phyloP scores from a whole-genome alignment of 805 yeast species.

The Scheffersomyces ergatensis region DNA sequence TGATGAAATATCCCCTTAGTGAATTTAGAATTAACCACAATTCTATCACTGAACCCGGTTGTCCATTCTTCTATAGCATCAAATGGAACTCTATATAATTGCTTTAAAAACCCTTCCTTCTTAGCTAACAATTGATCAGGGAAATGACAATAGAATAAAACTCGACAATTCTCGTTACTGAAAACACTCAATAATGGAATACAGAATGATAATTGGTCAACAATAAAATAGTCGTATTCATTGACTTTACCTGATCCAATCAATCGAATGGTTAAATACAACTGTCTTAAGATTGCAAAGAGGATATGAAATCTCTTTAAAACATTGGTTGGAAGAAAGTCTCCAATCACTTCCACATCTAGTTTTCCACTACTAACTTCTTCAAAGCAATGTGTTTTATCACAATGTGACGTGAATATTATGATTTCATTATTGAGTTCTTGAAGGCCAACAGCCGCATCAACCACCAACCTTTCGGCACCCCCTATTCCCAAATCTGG shows the following conservation, averaged over 20 bases:
- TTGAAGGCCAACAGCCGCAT: conserved; percentile 87
- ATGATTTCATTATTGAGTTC: conserved; percentile 59
- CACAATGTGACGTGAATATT: conserved; percentile 89
- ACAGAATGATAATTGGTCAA: conserved; percentile 87
- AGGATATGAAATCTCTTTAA: conserved; percentile 70
- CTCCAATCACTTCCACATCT: conserved; percentile 74
- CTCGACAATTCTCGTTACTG: conserved; percentile 40
- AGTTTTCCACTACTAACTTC: conserved; percentile 66
- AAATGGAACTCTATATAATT: conserved; percentile 75
- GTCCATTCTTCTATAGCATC: conserved; percentile 82
- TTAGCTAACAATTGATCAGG: conserved; percentile 83
- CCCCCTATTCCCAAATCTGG: conserved; percentile 98
- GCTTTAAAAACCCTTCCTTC: conserved; percentile 38
- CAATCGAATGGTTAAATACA: conserved; percentile 52
- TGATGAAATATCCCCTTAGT: conserved; percentile 67
- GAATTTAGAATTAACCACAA: conserved; percentile 86
- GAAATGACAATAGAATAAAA: conserved; percentile 91
- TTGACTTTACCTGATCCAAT: conserved; percentile 48
- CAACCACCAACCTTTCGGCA: conserved; percentile 96
- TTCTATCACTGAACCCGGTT: conserved; percentile 68
- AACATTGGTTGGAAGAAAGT: conserved; percentile 72
- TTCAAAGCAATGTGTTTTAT: conserved; percentile 82
- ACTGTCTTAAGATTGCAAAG: conserved; percentile 81
- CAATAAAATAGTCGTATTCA: conserved; percentile 67
- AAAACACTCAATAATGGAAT: conserved; percentile 64